These are phyloP conservation scores for Lobosporangium transversale DNA, from an alignment of 192 early-diverging fungal genomes.

Conservation along the genomic window DNA sequence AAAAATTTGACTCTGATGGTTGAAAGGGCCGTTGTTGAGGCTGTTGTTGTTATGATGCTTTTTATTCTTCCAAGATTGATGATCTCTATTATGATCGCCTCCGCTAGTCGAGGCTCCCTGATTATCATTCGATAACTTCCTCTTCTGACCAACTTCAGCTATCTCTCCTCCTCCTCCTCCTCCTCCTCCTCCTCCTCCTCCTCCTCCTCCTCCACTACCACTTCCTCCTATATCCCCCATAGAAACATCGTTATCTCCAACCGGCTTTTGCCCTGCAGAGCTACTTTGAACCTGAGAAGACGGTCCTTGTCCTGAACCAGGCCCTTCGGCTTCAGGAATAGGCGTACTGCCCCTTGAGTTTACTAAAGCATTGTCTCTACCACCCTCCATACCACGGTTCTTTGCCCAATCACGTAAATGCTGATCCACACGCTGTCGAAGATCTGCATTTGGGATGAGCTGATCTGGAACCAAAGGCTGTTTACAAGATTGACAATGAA, in stretches of 20 bases:
- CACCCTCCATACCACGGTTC: slow-evolving; percentile 22
- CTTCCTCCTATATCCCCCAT: no score
- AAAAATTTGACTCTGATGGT: slow-evolving; percentile 8
- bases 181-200: slow-evolving; percentile 2
- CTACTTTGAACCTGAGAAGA: neutral
- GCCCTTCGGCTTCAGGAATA: neutral
- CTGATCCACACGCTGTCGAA: slow-evolving; percentile 64
- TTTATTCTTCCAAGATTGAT: slow-evolving; percentile 49
- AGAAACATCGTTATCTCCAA: slow-evolving; percentile 6
- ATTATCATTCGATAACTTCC: slow-evolving; percentile 22
- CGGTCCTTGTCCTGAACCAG: neutral
- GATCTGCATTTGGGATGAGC: slow-evolving; percentile 58
- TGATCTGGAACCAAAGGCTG: slow-evolving; percentile 63
- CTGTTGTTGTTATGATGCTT: slow-evolving; percentile 32
- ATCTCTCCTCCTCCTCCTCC: neutral
- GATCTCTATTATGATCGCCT: slow-evolving; percentile 39
- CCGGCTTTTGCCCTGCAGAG: neutral
- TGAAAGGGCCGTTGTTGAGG: slow-evolving; percentile 23
- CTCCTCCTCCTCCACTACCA: neutral
- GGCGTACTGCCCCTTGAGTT: slow-evolving; percentile 23
- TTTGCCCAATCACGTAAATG: slow-evolving; percentile 59
- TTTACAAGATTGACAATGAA: slow-evolving; percentile 69
- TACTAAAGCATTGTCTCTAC: neutral
- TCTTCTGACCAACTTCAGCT: slow-evolving; percentile 20
- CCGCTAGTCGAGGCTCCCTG: neutral